Percentiles rank a stretch among this genome's conserved stretches.
These are phyloP conservation scores for Carpinus fangiana DNA, from an alignment of 306 rosid genomes.

Conservation along the genomic window DNA sequence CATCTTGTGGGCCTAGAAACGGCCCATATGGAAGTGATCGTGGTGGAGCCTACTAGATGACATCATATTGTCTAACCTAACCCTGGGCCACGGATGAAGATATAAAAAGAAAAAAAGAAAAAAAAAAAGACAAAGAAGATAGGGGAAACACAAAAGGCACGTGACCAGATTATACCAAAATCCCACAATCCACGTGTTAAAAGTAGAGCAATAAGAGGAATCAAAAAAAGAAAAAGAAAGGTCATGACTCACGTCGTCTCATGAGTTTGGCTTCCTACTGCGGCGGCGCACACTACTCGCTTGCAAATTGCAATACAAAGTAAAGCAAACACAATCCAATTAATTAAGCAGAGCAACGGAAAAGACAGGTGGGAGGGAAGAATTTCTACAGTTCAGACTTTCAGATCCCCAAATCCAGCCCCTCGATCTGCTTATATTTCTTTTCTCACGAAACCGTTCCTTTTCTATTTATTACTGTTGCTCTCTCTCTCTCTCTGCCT, in stretches of 20 bases:
- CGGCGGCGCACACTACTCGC: slow-evolving; percentile 47
- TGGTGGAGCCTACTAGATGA: not conserved
- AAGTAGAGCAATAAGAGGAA: not conserved
- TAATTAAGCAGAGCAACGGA: slow-evolving; percentile 15
- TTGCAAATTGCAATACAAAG: slow-evolving; percentile 26
- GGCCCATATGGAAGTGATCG: no score
- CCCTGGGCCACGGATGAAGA: not conserved
- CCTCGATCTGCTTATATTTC: not conserved
- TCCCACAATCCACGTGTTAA: slow-evolving; percentile 42
- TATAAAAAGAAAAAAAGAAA: not conserved
- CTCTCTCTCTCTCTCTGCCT: not conserved
- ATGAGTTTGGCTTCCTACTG: slow-evolving; percentile 18
- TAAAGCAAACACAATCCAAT: slow-evolving; percentile 23
- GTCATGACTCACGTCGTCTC: no score
- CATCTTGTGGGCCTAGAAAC: not conserved
- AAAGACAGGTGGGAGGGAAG: slow-evolving; percentile 26
- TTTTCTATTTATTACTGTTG: slow-evolving; percentile 8
- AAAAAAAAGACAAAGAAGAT: not conserved
- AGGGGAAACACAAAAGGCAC: slow-evolving; percentile 38
- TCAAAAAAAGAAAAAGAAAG: not conserved
- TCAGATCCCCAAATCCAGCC: not conserved
- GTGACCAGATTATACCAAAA: slow-evolving; percentile 34
- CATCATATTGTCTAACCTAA: not conserved
- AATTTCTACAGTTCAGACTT: slow-evolving; percentile 15
- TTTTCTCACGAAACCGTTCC: not conserved